These are phyloP conservation scores for Paraphaeosphaeria minitans DNA, from an alignment of 2,329 filamentous ascomycete species.

Conservation along the genomic window DNA sequence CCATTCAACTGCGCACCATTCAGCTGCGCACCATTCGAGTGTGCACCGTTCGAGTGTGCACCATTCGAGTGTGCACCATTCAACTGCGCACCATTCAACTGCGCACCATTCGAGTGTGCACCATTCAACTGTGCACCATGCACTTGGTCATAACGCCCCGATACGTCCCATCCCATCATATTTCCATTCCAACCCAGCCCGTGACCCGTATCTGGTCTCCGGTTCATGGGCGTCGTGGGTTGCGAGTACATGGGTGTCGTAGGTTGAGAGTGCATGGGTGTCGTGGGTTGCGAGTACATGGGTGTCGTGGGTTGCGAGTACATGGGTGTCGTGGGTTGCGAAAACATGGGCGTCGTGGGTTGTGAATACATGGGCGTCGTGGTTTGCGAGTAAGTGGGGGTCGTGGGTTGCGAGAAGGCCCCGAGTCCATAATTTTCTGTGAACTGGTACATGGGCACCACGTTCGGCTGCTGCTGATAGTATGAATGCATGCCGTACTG, in stretches of 20 bases:
- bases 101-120: too few relatives aligned
- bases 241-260: too few relatives aligned
- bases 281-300: slow-evolving; percentile 23
- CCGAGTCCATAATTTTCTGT: slow-evolving; percentile 17
- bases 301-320: slow-evolving; percentile 18
- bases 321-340: too few relatives aligned
- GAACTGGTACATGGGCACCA: slow-evolving; percentile 13
- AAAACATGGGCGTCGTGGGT: not conserved
- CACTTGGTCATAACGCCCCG: too few relatives aligned
- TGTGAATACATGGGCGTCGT: slow-evolving; percentile 1
- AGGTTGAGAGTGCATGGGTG: not conserved
- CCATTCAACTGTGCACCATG: too few relatives aligned
- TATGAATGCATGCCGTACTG: slow-evolving; percentile 13
- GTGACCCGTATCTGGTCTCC: too few relatives aligned
- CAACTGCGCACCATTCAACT: too few relatives aligned
- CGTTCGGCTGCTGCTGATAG: slow-evolving; percentile 5
- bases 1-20: too few relatives aligned
- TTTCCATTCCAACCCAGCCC: not conserved
- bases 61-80: too few relatives aligned
- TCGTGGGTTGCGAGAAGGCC: slow-evolving; percentile 19
- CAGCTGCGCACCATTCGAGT: too few relatives aligned
- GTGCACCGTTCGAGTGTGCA: too few relatives aligned
- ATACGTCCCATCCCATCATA: not conserved
- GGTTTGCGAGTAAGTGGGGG: slow-evolving; percentile 29
- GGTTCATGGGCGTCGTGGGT: too few relatives aligned